phyloP scores from a whole-genome alignment of 345 rosid species.

The Rubroshorea leprosula region DNA sequence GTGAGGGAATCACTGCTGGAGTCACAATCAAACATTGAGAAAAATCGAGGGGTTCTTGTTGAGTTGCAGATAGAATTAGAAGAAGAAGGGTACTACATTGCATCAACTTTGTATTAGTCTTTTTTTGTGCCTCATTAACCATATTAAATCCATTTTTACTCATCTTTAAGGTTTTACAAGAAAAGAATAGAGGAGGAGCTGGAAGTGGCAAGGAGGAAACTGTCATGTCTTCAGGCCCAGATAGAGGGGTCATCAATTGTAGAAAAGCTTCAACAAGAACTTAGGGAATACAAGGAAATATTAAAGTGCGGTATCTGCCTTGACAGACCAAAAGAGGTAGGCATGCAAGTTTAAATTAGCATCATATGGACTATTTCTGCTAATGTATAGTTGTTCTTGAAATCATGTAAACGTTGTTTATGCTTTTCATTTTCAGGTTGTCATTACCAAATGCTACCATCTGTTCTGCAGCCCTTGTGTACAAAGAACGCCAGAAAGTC shows the following conservation, averaged over 20 bases:
- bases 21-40: constrained; percentile 56
- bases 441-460: constrained; percentile 94
- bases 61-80: constrained; percentile 63
- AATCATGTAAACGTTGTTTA: constrained; percentile 3
- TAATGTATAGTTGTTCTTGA: too few species aligned
- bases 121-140: constrained; percentile 3
- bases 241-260: constrained; percentile 62
- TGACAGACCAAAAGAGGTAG: constrained; percentile 89
- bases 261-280: constrained; percentile 75
- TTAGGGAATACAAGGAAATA: constrained; percentile 78
- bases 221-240: constrained; percentile 47
- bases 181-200: constrained; percentile 79
- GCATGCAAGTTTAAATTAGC: neutral
- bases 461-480: constrained; percentile 87
- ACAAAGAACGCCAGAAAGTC: constrained; percentile 60
- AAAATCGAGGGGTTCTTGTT: constrained; percentile 39
- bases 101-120: neutral
- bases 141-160: too few species aligned
- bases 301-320: constrained; percentile 85
- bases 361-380: neutral
- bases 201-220: constrained; percentile 61
- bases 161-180: constrained; percentile 54
- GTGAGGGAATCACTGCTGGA: constrained; percentile 60
- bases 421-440: constrained; percentile 49
- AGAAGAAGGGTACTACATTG: constrained; percentile 56